Conservation (phyloP, 2,329 filamentous ascomycete species). For the Hypoxylon sp. region DNA sequence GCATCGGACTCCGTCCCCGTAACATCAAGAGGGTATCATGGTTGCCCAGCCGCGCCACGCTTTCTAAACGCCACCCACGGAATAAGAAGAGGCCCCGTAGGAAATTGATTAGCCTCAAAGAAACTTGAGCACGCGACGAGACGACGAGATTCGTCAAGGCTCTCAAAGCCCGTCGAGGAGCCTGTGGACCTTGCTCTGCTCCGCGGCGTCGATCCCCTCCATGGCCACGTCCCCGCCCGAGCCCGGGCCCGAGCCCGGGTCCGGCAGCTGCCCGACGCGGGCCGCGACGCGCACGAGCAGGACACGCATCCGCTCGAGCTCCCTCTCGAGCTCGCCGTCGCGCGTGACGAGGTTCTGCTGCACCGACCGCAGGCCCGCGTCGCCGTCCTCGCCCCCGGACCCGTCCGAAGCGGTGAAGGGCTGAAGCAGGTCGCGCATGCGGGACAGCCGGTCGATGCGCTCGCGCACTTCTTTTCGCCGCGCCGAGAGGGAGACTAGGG, state of each 20-base stretch:
- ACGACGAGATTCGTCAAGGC: too few species aligned
- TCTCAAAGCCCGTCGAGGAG: conserved; percentile 50
- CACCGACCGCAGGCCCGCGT: conserved; percentile 51
- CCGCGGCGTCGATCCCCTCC: conserved; percentile 50
- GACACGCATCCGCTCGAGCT: conserved; percentile 72
- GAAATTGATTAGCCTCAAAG: background rate
- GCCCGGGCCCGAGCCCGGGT: conserved; percentile 30
- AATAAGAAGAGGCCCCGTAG: background rate
- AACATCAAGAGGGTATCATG: conserved; percentile 23
- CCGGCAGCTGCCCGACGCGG: conserved; percentile 54
- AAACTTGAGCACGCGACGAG: background rate
- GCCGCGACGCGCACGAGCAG: conserved; percentile 67
- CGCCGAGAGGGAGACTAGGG: conserved; percentile 59
- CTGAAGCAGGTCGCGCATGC: conserved; percentile 59
- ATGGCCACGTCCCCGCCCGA: conserved; percentile 40
- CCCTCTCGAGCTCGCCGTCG: conserved; percentile 69
- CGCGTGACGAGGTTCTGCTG: conserved; percentile 74
- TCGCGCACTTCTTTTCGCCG: conserved; percentile 50
- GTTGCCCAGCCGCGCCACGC: background rate
- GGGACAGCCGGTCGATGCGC: conserved; percentile 57
- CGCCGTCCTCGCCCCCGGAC: conserved; percentile 31
- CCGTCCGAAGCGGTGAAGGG: conserved; percentile 51
- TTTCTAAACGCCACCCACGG: background rate
- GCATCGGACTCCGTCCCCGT: background rate
- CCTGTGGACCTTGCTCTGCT: conserved; percentile 53